Base-by-base conservation (phyloP, 1,139 yeast species). In the Schizosaccharomyces versatilis region DNA sequence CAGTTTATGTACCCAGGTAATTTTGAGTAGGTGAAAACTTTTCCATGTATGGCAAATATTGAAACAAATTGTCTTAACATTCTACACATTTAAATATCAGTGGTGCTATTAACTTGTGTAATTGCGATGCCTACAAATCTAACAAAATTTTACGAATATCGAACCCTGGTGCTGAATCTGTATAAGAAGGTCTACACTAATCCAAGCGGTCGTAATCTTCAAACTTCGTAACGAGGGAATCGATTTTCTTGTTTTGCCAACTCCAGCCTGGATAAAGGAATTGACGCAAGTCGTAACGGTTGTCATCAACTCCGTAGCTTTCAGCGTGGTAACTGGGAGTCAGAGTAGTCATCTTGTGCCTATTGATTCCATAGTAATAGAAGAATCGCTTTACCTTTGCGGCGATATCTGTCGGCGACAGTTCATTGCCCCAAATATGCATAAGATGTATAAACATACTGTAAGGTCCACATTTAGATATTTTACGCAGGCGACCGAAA, bases 241-340 rank as follows among this genome's bases (percentile, higher is more conserved):
- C 96, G 55, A 90, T 90, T 68, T 84, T 86, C 67, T 79, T 80
- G 61, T 85, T 77, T 1, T 96, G 95, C 81, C 90, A 84, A 1
- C 88, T 77, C 68, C 86, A 90, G 58, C 84, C 71, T n/a, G 97
- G 96, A 57, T 90, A 84, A 66, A 90, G 73, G 66, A 90, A 86
- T 17, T 98, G 99, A 61, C 99, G 75, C 64, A 93, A 72, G 66
- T 90, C 99, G 66, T 83, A 90, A 63, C 99, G 76, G 67, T 90
- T 90, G 66, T 90, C 99, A 67, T 90, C 99, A 1, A 98, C 97
- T 1, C 96, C 85, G 65, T 93, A 90, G 64, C 84, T 94, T 66
- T 90, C 99, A 0, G 98, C 98, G 63, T 90, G 98, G 64, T 90
- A 93, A 32, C 94, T 78, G 12, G 99, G 99, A 0, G 99, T 90